Conservation (phyloP, 805 yeast species). For the Ascoidea tarda region DNA sequence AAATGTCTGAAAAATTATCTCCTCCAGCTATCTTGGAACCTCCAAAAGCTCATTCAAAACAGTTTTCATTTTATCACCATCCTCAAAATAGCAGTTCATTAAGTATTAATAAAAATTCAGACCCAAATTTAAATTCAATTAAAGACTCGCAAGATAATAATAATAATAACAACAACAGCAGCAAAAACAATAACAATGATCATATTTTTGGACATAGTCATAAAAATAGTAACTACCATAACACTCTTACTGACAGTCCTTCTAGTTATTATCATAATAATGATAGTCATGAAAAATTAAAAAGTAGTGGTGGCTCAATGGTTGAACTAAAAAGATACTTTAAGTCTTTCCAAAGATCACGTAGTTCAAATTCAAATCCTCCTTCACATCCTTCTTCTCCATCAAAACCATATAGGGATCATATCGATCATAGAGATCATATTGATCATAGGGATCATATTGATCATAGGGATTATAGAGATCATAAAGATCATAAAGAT, state of each 20-base stretch:
- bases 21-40: too few relatives aligned
- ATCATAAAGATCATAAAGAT: neutral
- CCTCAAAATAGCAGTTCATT: too few relatives aligned
- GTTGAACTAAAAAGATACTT: conserved; percentile 30
- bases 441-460: neutral
- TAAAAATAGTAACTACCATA: neutral
- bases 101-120: too few relatives aligned
- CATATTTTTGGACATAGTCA: neutral
- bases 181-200: neutral
- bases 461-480: conserved; percentile 7
- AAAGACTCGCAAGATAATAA: too few relatives aligned
- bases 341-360: conserved; percentile 16
- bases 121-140: too few relatives aligned
- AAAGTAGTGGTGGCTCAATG: conserved; percentile 11
- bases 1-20: too few relatives aligned
- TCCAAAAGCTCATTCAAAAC: too few relatives aligned
- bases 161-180: neutral
- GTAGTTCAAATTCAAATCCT: neutral
- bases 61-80: too few relatives aligned
- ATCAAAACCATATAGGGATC: too few relatives aligned
- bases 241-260: neutral
- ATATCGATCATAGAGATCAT: neutral
- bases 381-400: neutral
- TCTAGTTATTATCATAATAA: conserved; percentile 1
- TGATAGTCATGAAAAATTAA: neutral